phyloP scores from a whole-genome alignment of 2,329 filamentous ascomycete species.

The Aspergillus sergii region DNA sequence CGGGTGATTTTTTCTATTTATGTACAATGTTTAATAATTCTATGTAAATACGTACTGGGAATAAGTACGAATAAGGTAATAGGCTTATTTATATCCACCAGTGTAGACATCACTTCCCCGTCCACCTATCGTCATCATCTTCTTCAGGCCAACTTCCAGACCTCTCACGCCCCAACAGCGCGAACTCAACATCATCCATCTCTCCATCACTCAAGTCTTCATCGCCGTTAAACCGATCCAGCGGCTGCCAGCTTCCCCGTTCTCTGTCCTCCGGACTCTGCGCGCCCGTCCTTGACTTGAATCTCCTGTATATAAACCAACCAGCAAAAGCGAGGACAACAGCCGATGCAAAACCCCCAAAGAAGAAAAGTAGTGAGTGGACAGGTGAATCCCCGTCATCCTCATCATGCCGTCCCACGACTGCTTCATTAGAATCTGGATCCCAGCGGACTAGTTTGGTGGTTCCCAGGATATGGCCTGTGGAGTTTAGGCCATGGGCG shows the following conservation, averaged over 20 bases:
- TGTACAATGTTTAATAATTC: too few relatives aligned
- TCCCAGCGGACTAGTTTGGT: constrained; percentile 24
- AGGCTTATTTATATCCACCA: background rate
- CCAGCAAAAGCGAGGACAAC: background rate
- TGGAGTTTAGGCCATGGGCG: constrained; percentile 24
- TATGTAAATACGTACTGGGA: background rate
- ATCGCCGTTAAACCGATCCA: constrained; percentile 9
- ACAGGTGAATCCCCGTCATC: background rate
- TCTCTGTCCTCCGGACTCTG: background rate
- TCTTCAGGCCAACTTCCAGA: background rate
- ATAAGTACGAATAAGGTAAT: background rate
- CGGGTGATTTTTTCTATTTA: too few relatives aligned
- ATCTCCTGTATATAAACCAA: constrained; percentile 2
- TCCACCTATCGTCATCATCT: background rate
- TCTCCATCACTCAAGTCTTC: constrained; percentile 18
- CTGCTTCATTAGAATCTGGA: constrained; percentile 17
- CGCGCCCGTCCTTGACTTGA: background rate
- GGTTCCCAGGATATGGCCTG: constrained; percentile 22
- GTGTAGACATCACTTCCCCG: background rate
- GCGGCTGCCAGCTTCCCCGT: constrained; percentile 9
- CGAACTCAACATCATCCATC: constrained; percentile 14
- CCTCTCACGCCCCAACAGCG: constrained; percentile 11
- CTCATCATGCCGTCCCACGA: constrained; percentile 12
- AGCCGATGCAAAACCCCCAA: constrained; percentile 8
- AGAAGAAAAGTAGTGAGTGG: constrained; percentile 5